These are phyloP conservation scores for Hypoxylon sp. DNA, from an alignment of 2,329 filamentous ascomycete species.

Conservation along the genomic window DNA sequence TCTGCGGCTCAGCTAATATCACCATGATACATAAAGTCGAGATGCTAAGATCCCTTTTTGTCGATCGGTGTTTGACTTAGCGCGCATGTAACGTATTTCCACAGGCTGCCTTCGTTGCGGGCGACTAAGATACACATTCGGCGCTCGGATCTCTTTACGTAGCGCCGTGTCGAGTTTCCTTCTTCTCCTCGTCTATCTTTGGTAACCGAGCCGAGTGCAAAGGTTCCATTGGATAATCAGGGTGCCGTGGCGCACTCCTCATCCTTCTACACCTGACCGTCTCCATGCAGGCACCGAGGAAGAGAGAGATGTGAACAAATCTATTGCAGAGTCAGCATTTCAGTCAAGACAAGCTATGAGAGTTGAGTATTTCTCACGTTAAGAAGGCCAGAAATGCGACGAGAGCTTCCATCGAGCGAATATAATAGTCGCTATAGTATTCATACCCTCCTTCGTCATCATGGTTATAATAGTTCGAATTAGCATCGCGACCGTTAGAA, in stretches of 20 bases:
- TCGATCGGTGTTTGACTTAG: slow-evolving; percentile 16
- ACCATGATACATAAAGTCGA: slow-evolving; percentile 6
- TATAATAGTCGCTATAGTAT: slow-evolving; percentile 35
- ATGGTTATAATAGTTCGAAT: slow-evolving; percentile 39
- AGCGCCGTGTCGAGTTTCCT: background rate
- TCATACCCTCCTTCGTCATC: slow-evolving; percentile 22
- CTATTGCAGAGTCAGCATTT: slow-evolving; percentile 34
- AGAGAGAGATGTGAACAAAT: slow-evolving; percentile 49
- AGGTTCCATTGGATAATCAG: slow-evolving; percentile 1
- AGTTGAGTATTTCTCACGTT: slow-evolving; percentile 34
- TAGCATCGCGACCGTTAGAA: slow-evolving; percentile 19
- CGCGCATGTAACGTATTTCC: slow-evolving; percentile 19
- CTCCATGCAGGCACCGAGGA: slow-evolving; percentile 47
- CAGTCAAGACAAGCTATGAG: background rate
- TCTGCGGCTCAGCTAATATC: slow-evolving; percentile 6
- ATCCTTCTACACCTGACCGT: slow-evolving; percentile 28
- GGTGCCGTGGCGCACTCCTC: background rate
- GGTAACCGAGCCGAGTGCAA: background rate
- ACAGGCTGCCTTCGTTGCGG: background rate
- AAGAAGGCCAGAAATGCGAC: slow-evolving; percentile 41
- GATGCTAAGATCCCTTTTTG: background rate
- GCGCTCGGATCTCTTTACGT: background rate
- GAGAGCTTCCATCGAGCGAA: slow-evolving; percentile 39
- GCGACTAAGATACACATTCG: slow-evolving; percentile 13
- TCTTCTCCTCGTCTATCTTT: slow-evolving; percentile 1